A percentile compares a stretch with the other conserved stretches of the same genome.
Conservation (phyloP, 306 rosid species). For the Vigna unguiculata region DNA sequence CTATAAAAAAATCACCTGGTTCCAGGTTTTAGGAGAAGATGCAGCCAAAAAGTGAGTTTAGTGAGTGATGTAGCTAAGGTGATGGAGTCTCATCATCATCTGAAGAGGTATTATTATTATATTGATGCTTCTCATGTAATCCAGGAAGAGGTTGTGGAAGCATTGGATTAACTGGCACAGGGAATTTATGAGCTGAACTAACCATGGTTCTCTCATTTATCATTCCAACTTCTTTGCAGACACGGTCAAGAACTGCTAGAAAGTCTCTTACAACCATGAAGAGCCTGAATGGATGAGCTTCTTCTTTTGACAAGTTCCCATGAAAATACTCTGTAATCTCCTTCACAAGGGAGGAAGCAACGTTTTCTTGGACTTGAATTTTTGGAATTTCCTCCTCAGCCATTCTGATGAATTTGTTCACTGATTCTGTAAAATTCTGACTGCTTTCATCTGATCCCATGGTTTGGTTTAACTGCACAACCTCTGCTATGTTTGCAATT, state of each 20-base stretch:
- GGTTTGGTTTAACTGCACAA: conserved; percentile 51
- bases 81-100: conserved; percentile 70
- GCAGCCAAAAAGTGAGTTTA: conserved; percentile 41
- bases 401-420: conserved; percentile 73
- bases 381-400: conserved; percentile 81
- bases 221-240: conserved; percentile 91
- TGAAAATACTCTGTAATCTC: conserved; percentile 96
- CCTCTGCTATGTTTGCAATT: conserved; percentile 61
- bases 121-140: conserved; percentile 50
- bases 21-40: conserved; percentile 46
- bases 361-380: conserved; percentile 86
- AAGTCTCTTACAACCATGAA: conserved; percentile 95
- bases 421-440: conserved; percentile 63
- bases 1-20: conserved; percentile 47
- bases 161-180: conserved; percentile 94
- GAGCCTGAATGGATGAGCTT: conserved; percentile 95
- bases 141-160: conserved; percentile 73
- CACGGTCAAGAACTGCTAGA: conserved; percentile 71
- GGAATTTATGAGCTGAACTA: conserved; percentile 80
- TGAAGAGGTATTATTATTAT: conserved; percentile 45
- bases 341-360: conserved; percentile 82
- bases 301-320: conserved; percentile 90
- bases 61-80: conserved; percentile 49
- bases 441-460: conserved; percentile 49
- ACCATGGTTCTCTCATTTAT: conserved; percentile 79